phyloP scores from a whole-genome alignment of 768 basidiomycete genomes.

The Auriculariales sp. region DNA sequence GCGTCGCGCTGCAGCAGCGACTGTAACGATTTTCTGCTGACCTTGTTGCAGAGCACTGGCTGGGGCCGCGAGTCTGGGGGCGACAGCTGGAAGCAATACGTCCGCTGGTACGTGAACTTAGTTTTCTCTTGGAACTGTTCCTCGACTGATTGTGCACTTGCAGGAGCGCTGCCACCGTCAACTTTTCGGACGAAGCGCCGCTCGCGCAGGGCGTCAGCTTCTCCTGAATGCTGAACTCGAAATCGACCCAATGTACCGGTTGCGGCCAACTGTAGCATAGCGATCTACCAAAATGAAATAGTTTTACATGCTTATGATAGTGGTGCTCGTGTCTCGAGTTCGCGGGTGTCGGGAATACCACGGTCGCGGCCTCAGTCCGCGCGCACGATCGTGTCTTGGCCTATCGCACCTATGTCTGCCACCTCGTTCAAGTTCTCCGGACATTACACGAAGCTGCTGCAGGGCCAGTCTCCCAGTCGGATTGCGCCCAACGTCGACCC shows the following conservation, averaged over 20 bases:
- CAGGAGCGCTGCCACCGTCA: slow-evolving; percentile 75
- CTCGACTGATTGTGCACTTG: slow-evolving; percentile 6
- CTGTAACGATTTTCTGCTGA: not conserved
- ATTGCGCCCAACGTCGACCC: slow-evolving; percentile 30
- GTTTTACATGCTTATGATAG: no score
- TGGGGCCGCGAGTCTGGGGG: slow-evolving; percentile 96
- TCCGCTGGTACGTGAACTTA: slow-evolving; percentile 36
- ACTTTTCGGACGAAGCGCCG: slow-evolving; percentile 80
- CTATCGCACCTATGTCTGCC: no score
- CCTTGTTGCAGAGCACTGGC: slow-evolving; percentile 49
- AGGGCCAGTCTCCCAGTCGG: slow-evolving; percentile 29
- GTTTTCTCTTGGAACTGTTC: not conserved
- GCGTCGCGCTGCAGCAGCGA: slow-evolving; percentile 12
- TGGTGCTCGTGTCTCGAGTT: no score
- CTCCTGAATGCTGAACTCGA: slow-evolving; percentile 2
- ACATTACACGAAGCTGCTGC: not conserved
- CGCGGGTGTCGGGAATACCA: no score
- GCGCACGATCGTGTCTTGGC: no score
- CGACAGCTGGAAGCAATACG: slow-evolving; percentile 97
- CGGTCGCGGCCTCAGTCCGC: no score
- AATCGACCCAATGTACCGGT: no score
- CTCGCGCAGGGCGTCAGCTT: slow-evolving; percentile 92
- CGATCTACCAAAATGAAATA: no score
- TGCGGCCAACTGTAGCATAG: no score
- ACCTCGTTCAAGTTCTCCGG: not conserved